Evolutionary conservation across 805 yeast genomes (phyloP), one percentile per base, ranked within the genome.

Genomic region (Yamadazyma sp.): DNA sequence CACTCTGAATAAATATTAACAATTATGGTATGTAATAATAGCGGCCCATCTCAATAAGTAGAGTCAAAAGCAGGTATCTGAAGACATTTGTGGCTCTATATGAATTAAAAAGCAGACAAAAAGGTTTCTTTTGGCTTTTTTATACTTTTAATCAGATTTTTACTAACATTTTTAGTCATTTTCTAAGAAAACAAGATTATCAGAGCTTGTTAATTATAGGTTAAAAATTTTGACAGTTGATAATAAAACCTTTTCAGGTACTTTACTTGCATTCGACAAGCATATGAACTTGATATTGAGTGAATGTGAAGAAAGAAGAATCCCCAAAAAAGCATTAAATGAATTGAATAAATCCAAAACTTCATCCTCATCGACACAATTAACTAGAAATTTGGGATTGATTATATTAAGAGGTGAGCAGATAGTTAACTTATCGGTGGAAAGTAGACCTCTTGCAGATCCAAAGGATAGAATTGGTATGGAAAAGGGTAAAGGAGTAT

Each of bases 401-500:
- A 74, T 86, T 2, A 82, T 91, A 23, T 63, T 91, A 30, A 73
- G 98, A 48, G 98, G 98, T 2, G 96, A 87, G 45, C 85, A 82
- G 45, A 78, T 93, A 18, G 77, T 89, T 9, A 76, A 88, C 36
- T 65, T 83, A 14, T 71, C 75, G 19, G 77, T 85, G 21, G 91
- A 85, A 61, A 57, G 66, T 39, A 70, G 80, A n/a, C 75, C 86
- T 38, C 69, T 77, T 27, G 48, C 67, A 17, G 63, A 71, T 49
- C 55, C 65, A 31, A 61, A 47, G 41, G 44, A 37, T 38, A 50
- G 60, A 53, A 44, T 46, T 28, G 50, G 48, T 2, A 30, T 49
- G 18, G 47, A 40, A 12, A 48, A 48, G 26, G 62, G 59, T 9
- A 44, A 41, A 29, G 66, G 65, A 6, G 47, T 44, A 10, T 35